Base-by-base conservation (phyloP, 2,329 filamentous ascomycete species). In the Albophoma yamanashiensis region DNA sequence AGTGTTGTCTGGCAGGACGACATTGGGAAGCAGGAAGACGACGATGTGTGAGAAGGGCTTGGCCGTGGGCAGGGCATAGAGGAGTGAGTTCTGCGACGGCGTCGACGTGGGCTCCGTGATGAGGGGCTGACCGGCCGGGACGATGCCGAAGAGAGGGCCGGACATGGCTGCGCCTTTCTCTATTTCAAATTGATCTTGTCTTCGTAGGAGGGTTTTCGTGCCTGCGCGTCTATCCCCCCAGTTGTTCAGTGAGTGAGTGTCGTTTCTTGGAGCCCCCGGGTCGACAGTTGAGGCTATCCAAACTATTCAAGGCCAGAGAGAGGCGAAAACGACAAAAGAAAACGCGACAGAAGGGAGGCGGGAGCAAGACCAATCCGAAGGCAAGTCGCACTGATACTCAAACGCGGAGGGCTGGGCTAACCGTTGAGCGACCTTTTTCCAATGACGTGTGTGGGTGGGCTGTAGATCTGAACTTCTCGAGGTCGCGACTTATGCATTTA, bases 21-120 rank as follows among this genome's bases (percentile, higher is more conserved):
- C 80, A 52, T 88, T 89, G 0, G 94, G 95, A 0, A 97, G 83
- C 42, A 97, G 80, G 76, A 97, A 96, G 60, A 97, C 86, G 68
- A 92, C 89, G 59, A 97, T 83, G 72, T 97, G 92, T 20, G 88
- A 86, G 72, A 94, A 91, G 58, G 84, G 67, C 52, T 77, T 77
- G 59, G 66, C 62, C n/a, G 74, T 65, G 15, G 76, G 73, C 2
- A 84, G 75, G 57, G 75, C 74, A 73, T 82, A 87, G 60, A 85
- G 76, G 65, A 84, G 79, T n/a, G 79, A 82, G 2, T 79, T 81
- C 57, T 76, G 75, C 0, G 80, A 78, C 0, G 80, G 83, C 2
- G 76, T 71, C n/a, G 79, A 78, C 38, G 80, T 76, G 1, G 85
- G 83, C 1, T 73, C 69, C 2, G 79, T 82, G 61, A 87, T 76